Percentiles rank a stretch among this genome's conserved stretches.
Evolutionary conservation across 2,329 filamentous ascomycete genomes (phyloP).

Genomic region (Hymenoscyphus repandus): DNA sequence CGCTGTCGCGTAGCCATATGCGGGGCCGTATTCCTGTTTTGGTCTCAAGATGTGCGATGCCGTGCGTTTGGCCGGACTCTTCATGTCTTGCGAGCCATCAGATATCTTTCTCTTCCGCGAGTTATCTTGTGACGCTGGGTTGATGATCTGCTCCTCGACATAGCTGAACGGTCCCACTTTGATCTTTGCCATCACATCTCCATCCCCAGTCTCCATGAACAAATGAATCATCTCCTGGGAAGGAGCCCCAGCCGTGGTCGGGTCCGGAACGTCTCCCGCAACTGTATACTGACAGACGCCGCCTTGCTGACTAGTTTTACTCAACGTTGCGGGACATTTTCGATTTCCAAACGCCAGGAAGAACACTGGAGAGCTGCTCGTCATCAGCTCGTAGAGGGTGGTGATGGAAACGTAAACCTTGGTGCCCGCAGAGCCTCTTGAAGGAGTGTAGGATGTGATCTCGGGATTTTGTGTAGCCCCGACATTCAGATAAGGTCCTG

Average conservation of each 20-base stretch:
- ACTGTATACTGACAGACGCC: constrained; percentile 66
- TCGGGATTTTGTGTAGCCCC: constrained; percentile 55
- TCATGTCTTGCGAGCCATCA: constrained; percentile 41
- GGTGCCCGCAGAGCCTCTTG: constrained; percentile 62
- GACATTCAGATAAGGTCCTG: constrained; percentile 62
- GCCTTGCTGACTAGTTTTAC: constrained; percentile 53
- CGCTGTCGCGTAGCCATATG: constrained; percentile 50
- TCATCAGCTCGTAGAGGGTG: constrained; percentile 68
- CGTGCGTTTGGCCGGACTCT: constrained; percentile 43
- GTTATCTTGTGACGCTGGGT: constrained; percentile 33
- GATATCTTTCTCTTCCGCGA: constrained; percentile 53
- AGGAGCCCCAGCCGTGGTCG: constrained; percentile 50
- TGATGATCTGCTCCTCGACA: constrained; percentile 34
- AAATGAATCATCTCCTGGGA: constrained; percentile 54
- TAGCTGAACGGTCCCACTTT: constrained; percentile 61
- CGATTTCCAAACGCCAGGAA: constrained; percentile 74
- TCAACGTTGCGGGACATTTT: constrained; percentile 62
- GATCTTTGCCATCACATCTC: constrained; percentile 42
- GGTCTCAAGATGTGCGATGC: constrained; percentile 42
- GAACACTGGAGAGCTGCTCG: constrained; percentile 50
- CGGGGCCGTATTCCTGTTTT: constrained; percentile 44
- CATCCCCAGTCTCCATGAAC: constrained; percentile 52
- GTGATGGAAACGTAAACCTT: constrained; percentile 70
- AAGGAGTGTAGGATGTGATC: constrained; percentile 66
- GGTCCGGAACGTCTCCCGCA: constrained; percentile 65